Evolutionary conservation across 1,139 yeast genomes (phyloP).

Genomic region (Arxiozyma heterogenica): DNA sequence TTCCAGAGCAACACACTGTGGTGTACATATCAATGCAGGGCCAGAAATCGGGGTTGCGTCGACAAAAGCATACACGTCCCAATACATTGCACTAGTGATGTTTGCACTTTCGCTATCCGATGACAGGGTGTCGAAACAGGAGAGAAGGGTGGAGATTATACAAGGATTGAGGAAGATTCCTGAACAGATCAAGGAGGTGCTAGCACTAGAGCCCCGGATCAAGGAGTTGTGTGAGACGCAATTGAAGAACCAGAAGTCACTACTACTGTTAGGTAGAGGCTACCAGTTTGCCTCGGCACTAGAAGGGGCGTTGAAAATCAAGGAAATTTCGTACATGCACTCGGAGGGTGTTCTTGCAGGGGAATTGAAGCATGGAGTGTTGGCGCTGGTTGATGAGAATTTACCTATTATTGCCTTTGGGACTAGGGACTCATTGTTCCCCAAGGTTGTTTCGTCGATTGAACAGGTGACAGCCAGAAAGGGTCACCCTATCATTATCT

Average conservation of each 20-base stretch:
- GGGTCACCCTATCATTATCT: slow-evolving; percentile 86
- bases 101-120: slow-evolving; percentile 89
- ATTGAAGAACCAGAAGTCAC: slow-evolving; percentile 73
- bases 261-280: slow-evolving; percentile 91
- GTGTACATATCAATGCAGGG: slow-evolving; percentile 98
- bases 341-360: slow-evolving; percentile 99
- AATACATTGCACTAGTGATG: slow-evolving; percentile 94
- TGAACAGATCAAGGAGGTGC: slow-evolving; percentile 69
- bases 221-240: slow-evolving; percentile 64
- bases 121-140: slow-evolving; percentile 69
- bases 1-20: slow-evolving; percentile 95
- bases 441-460: slow-evolving; percentile 91
- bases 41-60: slow-evolving; percentile 99
- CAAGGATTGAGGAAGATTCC: slow-evolving; percentile 81
- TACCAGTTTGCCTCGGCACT: slow-evolving; percentile 95
- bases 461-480: slow-evolving; percentile 96
- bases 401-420: slow-evolving; percentile 94
- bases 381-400: slow-evolving; percentile 90
- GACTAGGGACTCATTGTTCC: slow-evolving; percentile 94
- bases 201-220: slow-evolving; percentile 63
- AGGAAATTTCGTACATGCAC: slow-evolving; percentile 97
- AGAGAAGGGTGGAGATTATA: slow-evolving; percentile 78
- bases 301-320: slow-evolving; percentile 96
- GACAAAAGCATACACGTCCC: slow-evolving; percentile 98
- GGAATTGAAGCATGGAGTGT: slow-evolving; percentile 96